Base-by-base conservation (phyloP, 2,329 filamentous ascomycete genomes). In the Botrytis galanthina region DNA sequence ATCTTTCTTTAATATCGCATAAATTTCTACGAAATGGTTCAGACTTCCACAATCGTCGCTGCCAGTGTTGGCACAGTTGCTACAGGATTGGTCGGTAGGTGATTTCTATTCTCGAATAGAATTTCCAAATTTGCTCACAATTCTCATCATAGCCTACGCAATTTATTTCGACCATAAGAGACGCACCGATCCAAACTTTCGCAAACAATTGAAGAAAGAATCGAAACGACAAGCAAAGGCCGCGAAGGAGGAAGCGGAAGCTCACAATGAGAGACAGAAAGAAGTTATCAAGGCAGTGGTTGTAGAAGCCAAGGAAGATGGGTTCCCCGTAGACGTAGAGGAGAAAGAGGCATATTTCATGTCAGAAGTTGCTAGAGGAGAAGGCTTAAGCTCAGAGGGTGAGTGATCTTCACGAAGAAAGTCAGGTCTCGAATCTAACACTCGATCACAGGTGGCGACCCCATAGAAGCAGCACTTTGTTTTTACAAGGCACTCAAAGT, bases 401-500 rank as follows among this genome's bases (percentile, higher is more conserved):
- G 88, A 82, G 89, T 72, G 51, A 18, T 32, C 22, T 63, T 42
- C 32, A 18, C 29, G 18, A 37, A 51, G 42, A 16, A 63, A 7
- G 29, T 12, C 62, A 39, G 35, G 12, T 37, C 35, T 18, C 62
- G 32, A 42, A 60, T 18, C 59, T 73, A 62, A 73, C 61, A 66
- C 70, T 63, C 51, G 70, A 73, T 54, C 76, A 75, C 78, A 93
- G 91, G 91, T 78, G 84, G 89, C 78, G 89, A 91, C 81, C 86
- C 88, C 59, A 84, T 97, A 74, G 95, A 98, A 77, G 93, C 96
- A 70, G 95, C 96, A 66, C 86, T 98, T 75, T 94, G 93, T 83
- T 99, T 99, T 86, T 99, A 98, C 89, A 97, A 95, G 88, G 96
- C 95, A 62, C 89, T 99, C 78, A 99, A 99, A 89, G 96, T 98